These are phyloP conservation scores for Chaetomium fimeti DNA, from an alignment of 495 filamentous ascomycete genomes.

Conservation along the genomic window DNA sequence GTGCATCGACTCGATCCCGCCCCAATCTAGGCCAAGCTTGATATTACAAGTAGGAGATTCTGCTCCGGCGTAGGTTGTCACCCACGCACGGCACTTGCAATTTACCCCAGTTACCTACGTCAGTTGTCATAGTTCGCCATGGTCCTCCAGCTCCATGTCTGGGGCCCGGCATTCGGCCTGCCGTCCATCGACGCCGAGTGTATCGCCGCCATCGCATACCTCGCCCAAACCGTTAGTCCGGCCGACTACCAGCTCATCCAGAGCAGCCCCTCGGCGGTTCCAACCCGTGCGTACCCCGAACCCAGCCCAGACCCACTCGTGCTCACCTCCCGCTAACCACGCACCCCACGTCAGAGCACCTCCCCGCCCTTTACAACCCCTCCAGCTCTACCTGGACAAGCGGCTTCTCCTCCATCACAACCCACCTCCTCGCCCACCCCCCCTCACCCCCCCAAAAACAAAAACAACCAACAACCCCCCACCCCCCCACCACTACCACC, in stretches of 20 bases:
- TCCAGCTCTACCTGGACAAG: constrained; percentile 54
- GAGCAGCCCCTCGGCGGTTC: constrained; percentile 69
- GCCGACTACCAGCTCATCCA: constrained; percentile 73
- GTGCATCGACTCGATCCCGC: not conserved
- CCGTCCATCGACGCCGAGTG: constrained; percentile 91
- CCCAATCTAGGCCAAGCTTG: not conserved
- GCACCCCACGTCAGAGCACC: constrained; percentile 55
- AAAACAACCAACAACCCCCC: constrained; percentile 58
- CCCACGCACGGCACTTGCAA: not conserved
- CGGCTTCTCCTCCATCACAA: constrained; percentile 71
- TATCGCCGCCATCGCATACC: constrained; percentile 70
- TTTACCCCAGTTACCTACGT: not conserved
- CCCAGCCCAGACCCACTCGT: too few species aligned
- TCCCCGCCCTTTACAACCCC: constrained; percentile 70
- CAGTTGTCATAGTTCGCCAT: not conserved
- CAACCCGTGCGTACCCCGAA: constrained; percentile 60
- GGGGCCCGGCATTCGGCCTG: constrained; percentile 83
- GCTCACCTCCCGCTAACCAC: not conserved
- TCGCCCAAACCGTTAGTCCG: constrained; percentile 56
- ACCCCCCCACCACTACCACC: constrained; percentile 46
- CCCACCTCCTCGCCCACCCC: constrained; percentile 54
- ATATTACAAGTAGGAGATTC: not conserved
- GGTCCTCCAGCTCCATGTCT: constrained; percentile 78
- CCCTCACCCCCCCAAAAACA: constrained; percentile 62
- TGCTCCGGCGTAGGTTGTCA: not conserved